Base-by-base conservation (phyloP, 345 rosid genomes). In the Eucalyptus caleyi region DNA sequence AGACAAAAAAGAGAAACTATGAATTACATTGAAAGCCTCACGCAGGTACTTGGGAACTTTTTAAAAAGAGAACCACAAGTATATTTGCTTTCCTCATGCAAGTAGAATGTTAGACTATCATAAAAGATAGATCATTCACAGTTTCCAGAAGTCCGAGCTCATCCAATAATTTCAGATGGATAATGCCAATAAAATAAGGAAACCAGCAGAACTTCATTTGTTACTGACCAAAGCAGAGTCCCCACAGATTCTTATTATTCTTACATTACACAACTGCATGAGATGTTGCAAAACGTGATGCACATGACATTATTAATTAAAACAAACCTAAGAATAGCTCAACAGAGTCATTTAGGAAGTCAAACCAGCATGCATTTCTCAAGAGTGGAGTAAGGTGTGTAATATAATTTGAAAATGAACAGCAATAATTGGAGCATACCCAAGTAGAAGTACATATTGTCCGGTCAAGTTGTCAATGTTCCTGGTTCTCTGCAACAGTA, bases 391-490 rank as follows among this genome's bases (percentile, higher is more conserved):
- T 87, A 19, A 50, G 65, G 44, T 24, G 30, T 87, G 19, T 24
- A 50, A 50, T 42, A 32, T 88, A 88, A 88, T 32, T 49, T 72
- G 40, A 69, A 77, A 42, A 34, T 89, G 60, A 50, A 86, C 27
- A 62, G 47, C 47, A 40, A 77, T 21, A 88, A 56, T 9, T 19
- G 49, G 42, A 87, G 40, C 89, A 80, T 95, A 96, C 99, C 97
- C 98, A 85, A 97, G 96, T 87, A 97, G 95, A 90, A 97, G 95
- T 21, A 97, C 94, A 59, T 95, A 96, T 91, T 96, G 96, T 11
- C 98, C 98, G 2, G 97, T 97, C 92, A 96, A 91, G 93, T 95
- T 97, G 89, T 96, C 98, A 44, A 97, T 96, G 82, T 97, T 97
- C 88, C 94, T 94, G 81, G 99, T 96, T 93, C 97, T 95, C 88